Percentiles rank a stretch among this genome's conserved stretches.
phyloP scores from a whole-genome alignment of 345 rosid species.

The Salix udensis region DNA sequence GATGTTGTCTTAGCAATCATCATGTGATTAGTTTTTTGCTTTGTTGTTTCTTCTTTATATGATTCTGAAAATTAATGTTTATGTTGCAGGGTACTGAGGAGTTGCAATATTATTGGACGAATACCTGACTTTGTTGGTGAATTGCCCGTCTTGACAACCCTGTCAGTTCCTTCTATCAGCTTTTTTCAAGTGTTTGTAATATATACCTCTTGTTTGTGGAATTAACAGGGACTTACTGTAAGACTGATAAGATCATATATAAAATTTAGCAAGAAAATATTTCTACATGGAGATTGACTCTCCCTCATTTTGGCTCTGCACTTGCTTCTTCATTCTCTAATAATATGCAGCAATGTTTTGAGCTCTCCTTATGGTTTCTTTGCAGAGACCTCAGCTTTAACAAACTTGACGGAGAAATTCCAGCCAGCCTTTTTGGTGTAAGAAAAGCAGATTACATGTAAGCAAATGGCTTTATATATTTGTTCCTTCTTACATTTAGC shows the following conservation, averaged over 20 bases:
- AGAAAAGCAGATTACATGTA: background rate
- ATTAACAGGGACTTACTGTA: too few species aligned
- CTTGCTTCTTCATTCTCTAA: too few species aligned
- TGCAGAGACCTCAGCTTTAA: conserved; percentile 5
- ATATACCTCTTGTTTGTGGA: too few species aligned
- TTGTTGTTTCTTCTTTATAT: background rate
- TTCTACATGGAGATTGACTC: too few species aligned
- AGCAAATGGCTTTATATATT: background rate
- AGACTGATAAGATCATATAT: too few species aligned
- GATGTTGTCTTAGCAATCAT: background rate
- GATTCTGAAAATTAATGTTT: background rate
- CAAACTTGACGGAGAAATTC: background rate
- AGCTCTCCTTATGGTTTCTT: too few species aligned
- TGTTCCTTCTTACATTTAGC: too few species aligned
- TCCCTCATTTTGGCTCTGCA: too few species aligned
- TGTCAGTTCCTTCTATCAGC: conserved; percentile 33
- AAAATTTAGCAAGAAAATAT: too few species aligned
- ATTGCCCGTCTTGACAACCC: conserved; percentile 13
- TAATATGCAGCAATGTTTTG: background rate
- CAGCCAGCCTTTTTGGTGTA: background rate
- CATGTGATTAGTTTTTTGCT: background rate
- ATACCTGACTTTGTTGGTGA: conserved; percentile 42
- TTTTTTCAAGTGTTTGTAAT: too few species aligned
- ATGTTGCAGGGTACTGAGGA: conserved; percentile 46
- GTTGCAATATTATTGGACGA: conserved; percentile 44